phyloP scores from a whole-genome alignment of 169 alveolate species.

The Cryptosporidium sp. region DNA sequence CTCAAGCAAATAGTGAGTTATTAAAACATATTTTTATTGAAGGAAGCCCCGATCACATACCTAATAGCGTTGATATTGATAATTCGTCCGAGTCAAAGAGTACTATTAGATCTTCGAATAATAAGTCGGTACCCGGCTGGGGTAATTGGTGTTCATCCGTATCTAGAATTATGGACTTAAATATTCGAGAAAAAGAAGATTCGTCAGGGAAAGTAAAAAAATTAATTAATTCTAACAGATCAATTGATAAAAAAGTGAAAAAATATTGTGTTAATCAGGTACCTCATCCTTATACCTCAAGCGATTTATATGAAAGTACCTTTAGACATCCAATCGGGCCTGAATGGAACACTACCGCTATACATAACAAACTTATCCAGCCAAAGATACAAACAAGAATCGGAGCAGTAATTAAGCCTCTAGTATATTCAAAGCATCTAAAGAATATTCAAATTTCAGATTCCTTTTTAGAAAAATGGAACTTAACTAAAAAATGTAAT shows the following conservation, averaged over 20 bases:
- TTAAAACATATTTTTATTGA: constrained; percentile 36
- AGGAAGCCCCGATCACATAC: background rate
- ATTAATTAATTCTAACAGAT: constrained; percentile 40
- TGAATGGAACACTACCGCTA: constrained; percentile 88
- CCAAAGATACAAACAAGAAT: constrained; percentile 87
- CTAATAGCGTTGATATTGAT: background rate
- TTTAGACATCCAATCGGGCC: constrained; percentile 81
- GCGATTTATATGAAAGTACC: constrained; percentile 79
- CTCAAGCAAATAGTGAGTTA: background rate
- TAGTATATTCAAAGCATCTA: constrained; percentile 75
- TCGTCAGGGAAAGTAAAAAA: background rate
- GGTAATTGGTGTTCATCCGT: constrained; percentile 62
- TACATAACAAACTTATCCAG: constrained; percentile 84
- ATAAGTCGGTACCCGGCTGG: constrained; percentile 52
- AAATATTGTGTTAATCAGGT: constrained; percentile 76
- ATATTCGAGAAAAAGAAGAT: background rate
- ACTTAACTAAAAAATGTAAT: constrained; percentile 40
- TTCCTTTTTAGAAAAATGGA: constrained; percentile 69
- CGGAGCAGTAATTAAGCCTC: constrained; percentile 87
- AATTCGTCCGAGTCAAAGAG: background rate
- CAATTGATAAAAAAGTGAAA: constrained; percentile 75
- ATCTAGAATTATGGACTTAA: background rate
- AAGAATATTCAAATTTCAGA: constrained; percentile 54
- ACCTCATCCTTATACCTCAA: constrained; percentile 78
- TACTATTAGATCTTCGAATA: background rate